phyloP scores from a whole-genome alignment of 2,329 filamentous ascomycete genomes.

The Ophiognomonia clavigignenti-juglandacearum region DNA sequence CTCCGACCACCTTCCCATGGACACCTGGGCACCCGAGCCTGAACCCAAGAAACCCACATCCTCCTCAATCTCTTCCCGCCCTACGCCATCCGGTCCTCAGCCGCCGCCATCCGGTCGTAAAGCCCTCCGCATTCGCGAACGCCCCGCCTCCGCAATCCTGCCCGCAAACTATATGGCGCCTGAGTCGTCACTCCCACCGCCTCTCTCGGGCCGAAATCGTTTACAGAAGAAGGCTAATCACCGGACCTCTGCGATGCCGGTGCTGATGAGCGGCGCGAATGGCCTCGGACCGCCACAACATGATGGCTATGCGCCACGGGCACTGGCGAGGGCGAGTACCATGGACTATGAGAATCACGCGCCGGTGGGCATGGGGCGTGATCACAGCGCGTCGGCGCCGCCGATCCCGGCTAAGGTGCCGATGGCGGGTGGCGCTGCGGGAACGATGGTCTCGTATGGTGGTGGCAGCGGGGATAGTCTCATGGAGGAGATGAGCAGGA shows the following conservation, averaged over 20 bases:
- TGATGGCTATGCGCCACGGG: conserved; percentile 41
- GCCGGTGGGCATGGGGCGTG: conserved; percentile 26
- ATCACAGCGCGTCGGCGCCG: conserved; percentile 38
- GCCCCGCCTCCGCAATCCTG: conserved; percentile 40
- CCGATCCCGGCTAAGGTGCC: conserved; percentile 69
- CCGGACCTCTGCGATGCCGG: conserved; percentile 37
- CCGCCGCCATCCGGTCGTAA: conserved; percentile 48
- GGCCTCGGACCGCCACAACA: neutral
- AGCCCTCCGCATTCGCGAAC: conserved; percentile 42
- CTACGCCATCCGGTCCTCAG: conserved; percentile 47
- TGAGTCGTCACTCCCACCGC: conserved; percentile 26
- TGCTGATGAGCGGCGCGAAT: conserved; percentile 26
- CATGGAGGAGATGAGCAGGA: conserved; percentile 65
- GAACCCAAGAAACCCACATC: conserved; percentile 43
- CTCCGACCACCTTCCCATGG: conserved; percentile 73
- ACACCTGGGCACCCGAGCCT: conserved; percentile 73
- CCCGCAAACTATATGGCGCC: conserved; percentile 23
- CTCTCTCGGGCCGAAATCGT: conserved; percentile 46
- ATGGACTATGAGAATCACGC: conserved; percentile 53
- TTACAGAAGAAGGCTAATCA: conserved; percentile 58
- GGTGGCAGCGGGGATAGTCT: conserved; percentile 37
- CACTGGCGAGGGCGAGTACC: conserved; percentile 41
- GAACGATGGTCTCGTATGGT: conserved; percentile 22
- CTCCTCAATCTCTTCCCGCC: conserved; percentile 32
- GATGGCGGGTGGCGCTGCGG: conserved; percentile 43